phyloP scores from a whole-genome alignment of 164 flowering plant genomes.

The Cinnamomum chago region DNA sequence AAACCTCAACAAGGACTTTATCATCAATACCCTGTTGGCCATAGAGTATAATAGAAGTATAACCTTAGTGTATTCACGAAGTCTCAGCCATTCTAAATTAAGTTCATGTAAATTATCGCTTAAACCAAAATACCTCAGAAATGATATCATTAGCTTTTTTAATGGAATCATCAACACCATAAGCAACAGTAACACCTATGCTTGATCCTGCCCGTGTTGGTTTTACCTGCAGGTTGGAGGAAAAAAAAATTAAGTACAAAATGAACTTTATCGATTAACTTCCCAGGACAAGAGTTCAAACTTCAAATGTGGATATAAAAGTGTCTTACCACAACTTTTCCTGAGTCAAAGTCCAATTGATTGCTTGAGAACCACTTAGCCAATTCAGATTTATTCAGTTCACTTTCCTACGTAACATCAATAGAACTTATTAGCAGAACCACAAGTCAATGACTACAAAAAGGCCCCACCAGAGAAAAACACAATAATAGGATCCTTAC shows the following conservation, averaged over 20 bases:
- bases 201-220: conserved; percentile 90
- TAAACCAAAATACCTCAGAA: conserved; percentile 42
- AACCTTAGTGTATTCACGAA: not conserved
- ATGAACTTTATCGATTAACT: conserved; percentile 1
- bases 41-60: not conserved
- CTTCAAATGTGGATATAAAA: not conserved
- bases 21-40: conserved; percentile 70
- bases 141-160: conserved; percentile 59
- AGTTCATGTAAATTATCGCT: not conserved
- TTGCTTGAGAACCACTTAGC: conserved; percentile 65
- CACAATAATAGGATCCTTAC: not conserved
- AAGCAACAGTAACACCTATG: conserved; percentile 83
- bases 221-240: conserved; percentile 55
- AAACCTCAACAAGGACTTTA: conserved; percentile 69
- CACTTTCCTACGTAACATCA: conserved; percentile 38
- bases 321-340: conserved; percentile 83
- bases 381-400: conserved; percentile 36
- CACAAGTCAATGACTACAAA: not conserved
- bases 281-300: not conserved
- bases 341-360: conserved; percentile 46
- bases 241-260: too few species aligned
- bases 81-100: not conserved
- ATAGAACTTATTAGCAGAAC: conserved; percentile 11
- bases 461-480: not conserved
- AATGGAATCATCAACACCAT: conserved; percentile 73